phyloP scores from a whole-genome alignment of 768 basidiomycete species.

The Hericium coralloides region DNA sequence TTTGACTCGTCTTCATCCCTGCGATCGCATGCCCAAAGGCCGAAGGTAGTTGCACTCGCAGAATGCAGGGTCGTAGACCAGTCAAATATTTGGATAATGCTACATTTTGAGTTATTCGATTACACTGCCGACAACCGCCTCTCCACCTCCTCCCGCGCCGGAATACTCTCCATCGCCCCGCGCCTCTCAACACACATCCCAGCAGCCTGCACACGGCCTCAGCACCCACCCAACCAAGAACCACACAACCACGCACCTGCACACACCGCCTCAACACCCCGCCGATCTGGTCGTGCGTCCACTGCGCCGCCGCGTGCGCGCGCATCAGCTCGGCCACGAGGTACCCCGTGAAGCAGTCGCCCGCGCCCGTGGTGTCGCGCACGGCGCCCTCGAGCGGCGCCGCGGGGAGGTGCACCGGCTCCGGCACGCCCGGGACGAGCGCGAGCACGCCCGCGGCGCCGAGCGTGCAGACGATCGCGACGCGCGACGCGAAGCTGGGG shows the following conservation, averaged over 20 bases:
- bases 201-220: conserved; percentile 34
- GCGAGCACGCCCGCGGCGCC: conserved; percentile 44
- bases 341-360: conserved; percentile 58
- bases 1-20: no score
- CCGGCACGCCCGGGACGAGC: conserved; percentile 21
- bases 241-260: conserved; percentile 25
- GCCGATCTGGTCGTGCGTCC: conserved; percentile 20
- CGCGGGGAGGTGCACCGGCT: conserved; percentile 35
- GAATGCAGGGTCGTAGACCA: no score
- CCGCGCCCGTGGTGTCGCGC: conserved; percentile 53
- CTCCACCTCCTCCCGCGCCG: conserved; percentile 32
- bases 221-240: background rate
- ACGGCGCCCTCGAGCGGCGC: conserved; percentile 30
- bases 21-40: no score
- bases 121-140: conserved; percentile 1
- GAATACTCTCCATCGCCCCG: conserved; percentile 54
- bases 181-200: conserved; percentile 51
- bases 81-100: no score
- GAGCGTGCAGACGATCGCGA: conserved; percentile 47
- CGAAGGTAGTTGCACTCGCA: no score
- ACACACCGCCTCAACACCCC: conserved; percentile 31
- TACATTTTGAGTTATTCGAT: no score
- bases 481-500: conserved; percentile 17
- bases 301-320: conserved; percentile 14
- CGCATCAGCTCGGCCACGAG: conserved; percentile 49